Evolutionary conservation across 140 eudicot genomes (phyloP).

Genomic region (Flaveria floridana): DNA sequence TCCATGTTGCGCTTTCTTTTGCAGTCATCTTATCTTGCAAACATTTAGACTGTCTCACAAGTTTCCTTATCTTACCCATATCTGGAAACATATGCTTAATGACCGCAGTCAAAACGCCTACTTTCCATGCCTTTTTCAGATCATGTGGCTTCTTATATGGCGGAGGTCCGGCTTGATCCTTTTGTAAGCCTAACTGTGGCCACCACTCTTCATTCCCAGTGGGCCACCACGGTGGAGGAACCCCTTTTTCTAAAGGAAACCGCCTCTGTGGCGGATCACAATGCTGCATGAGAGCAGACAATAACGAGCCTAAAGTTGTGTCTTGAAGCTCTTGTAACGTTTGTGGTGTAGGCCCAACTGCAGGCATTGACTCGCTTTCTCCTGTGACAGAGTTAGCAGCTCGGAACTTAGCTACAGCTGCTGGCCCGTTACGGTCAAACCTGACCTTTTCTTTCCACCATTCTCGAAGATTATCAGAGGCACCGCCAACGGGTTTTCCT

Average conservation of each 20-base stretch:
- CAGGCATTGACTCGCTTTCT: conserved; percentile 29
- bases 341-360: conserved; percentile 48
- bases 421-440: conserved; percentile 63
- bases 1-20: conserved; percentile 59
- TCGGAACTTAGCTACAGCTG: conserved; percentile 50
- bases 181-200: conserved; percentile 48
- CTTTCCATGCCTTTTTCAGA: conserved; percentile 61
- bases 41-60: conserved; percentile 57
- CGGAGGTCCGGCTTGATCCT: conserved; percentile 48
- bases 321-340: conserved; percentile 60
- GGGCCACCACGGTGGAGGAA: conserved; percentile 72
- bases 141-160: conserved; percentile 67
- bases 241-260: conserved; percentile 51
- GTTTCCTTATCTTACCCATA: conserved; percentile 48
- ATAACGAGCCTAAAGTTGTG: conserved; percentile 55
- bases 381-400: conserved; percentile 43
- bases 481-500: conserved; percentile 68
- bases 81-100: conserved; percentile 65
- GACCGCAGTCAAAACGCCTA: conserved; percentile 58
- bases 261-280: conserved; percentile 69
- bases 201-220: conserved; percentile 61
- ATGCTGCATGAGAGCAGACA: conserved; percentile 68
- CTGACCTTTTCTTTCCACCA: conserved; percentile 74
- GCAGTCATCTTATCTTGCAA: conserved; percentile 66
- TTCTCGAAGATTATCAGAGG: conserved; percentile 58